phyloP scores from a whole-genome alignment of 2,329 filamentous ascomycete species.

The Claviceps pusilla region DNA sequence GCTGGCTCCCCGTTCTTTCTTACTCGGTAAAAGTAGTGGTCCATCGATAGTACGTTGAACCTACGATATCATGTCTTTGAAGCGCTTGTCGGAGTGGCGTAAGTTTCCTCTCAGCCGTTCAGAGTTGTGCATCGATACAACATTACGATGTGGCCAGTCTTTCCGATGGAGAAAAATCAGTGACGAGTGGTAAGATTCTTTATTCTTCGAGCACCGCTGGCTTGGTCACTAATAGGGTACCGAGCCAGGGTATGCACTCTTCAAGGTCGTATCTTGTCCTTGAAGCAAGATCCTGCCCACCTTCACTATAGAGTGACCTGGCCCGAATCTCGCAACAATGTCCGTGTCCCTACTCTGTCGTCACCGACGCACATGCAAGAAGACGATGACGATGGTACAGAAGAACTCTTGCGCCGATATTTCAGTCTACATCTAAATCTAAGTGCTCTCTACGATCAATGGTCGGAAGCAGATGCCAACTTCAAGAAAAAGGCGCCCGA shows the following conservation, averaged over 20 bases:
- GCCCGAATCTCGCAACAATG: conserved; percentile 19
- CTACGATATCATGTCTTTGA: conserved; percentile 20
- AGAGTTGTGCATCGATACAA: conserved; percentile 90
- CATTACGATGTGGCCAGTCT: conserved; percentile 84
- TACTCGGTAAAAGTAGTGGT: not conserved
- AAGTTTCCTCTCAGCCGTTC: conserved; percentile 69
- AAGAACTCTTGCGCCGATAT: conserved; percentile 64
- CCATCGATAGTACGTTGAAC: no score
- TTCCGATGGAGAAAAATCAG: conserved; percentile 85
- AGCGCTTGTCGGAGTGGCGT: conserved; percentile 60
- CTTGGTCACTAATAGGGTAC: not conserved
- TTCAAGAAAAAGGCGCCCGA: conserved; percentile 75
- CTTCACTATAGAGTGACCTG: conserved; percentile 68
- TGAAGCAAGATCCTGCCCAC: conserved; percentile 66
- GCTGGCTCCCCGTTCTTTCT: not conserved
- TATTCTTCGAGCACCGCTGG: not conserved
- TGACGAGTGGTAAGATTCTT: conserved; percentile 56
- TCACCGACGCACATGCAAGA: not conserved
- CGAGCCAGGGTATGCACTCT: conserved; percentile 58
- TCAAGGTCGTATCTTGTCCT: conserved; percentile 66
- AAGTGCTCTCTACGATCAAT: conserved; percentile 62
- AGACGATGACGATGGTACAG: conserved; percentile 47
- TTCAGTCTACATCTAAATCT: conserved; percentile 75
- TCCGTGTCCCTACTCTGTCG: conserved; percentile 7
- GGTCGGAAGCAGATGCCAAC: conserved; percentile 73